phyloP scores from a whole-genome alignment of 805 yeast species.

The Yueomyces sp. region DNA sequence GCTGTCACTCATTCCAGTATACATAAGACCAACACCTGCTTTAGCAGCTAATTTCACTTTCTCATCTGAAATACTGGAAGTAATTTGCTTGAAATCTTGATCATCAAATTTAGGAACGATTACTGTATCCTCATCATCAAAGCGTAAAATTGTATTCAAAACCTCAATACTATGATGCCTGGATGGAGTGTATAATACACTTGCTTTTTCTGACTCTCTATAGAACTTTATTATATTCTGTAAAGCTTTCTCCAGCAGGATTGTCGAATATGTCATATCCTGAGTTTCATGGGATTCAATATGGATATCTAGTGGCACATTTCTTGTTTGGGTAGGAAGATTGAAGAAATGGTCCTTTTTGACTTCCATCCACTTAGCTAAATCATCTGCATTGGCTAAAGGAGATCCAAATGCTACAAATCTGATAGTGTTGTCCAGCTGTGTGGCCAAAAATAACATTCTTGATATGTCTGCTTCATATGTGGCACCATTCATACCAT shows the following conservation, averaged over 20 bases:
- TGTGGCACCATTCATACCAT: constrained; percentile 38
- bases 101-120: not conserved
- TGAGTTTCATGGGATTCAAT: constrained; percentile 35
- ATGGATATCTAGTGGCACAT: constrained; percentile 42
- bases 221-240: not conserved
- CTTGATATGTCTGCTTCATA: constrained; percentile 67
- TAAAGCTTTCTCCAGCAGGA: constrained; percentile 39
- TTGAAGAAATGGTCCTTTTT: constrained; percentile 48
- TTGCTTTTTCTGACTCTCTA: not conserved
- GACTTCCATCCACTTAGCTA: constrained; percentile 82
- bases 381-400: constrained; percentile 59
- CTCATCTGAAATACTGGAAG: constrained; percentile 34
- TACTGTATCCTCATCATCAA: not conserved
- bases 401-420: constrained; percentile 61
- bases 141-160: not conserved
- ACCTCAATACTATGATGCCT: not conserved
- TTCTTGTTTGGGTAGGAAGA: constrained; percentile 51
- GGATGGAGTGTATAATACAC: not conserved
- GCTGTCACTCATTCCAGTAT: constrained; percentile 38
- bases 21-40: constrained; percentile 53
- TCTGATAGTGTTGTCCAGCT: constrained; percentile 44
- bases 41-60: constrained; percentile 30
- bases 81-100: constrained; percentile 27
- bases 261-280: constrained; percentile 26
- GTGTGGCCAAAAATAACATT: constrained; percentile 54